Evolutionary conservation across 495 filamentous ascomycete species (phyloP), one percentile per base, ranked within the genome.

Genomic region (Terfezia claveryi): DNA sequence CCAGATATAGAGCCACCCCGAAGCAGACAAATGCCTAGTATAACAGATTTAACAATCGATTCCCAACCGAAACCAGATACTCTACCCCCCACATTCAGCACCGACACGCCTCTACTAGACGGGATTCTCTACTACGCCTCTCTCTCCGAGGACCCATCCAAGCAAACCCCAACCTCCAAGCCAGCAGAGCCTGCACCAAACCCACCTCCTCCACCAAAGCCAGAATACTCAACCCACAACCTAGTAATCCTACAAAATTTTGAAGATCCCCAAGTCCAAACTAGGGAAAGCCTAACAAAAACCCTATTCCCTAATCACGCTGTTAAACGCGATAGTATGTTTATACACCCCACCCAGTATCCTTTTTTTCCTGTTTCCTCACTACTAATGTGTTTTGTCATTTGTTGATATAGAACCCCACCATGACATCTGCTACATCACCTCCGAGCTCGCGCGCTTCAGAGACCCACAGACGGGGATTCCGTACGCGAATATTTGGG

Each of bases 391-490:
- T n/a, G 27, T 32, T n/a, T 32, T 32, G 27, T 32, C 27, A 32
- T 32, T 1, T 32, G 27, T 32, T 2, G 27, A 32, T 32, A 20
- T 49, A 76, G 73, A 74, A 66, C 72, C 72, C 55, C 63, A 66
- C 64, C 64, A 73, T 66, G 65, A 75, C 51, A 72, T 80, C 51
- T 93, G 86, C 66, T 79, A 79, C 54, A 88, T 93, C 66, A 91
- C 86, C 9, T 79, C 79, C 59, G 76, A 83, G 51, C 79, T 81
- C 44, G 85, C 86, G 20, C 77, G 74, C 49, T 91, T 85, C 66
- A 73, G 78, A 38, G 85, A 93, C 61, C 82, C 83, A 0, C 73
- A 72, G 58, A 92, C 86, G 0, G 80, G 80, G 0, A 72, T 93
- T 23, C 76, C 82, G 10, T 93, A 85, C 66, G 74, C 76, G 38